phyloP scores from a whole-genome alignment of 1,284 basidiomycete species.

The Phellinidium pouzarii region DNA sequence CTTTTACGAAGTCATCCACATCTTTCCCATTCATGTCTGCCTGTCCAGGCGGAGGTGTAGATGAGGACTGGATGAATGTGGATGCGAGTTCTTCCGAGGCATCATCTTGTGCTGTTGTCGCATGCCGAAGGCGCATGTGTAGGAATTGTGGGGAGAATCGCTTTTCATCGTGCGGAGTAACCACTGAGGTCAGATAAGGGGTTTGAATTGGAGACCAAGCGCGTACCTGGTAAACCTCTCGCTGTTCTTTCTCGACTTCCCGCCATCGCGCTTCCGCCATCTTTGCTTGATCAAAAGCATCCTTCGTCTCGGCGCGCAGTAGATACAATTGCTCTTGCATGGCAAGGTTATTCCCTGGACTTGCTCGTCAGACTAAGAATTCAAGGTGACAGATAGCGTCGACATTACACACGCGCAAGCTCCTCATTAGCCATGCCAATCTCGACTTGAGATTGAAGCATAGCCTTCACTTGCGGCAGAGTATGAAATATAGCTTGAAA shows the following conservation, averaged over 20 bases:
- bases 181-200: not conserved
- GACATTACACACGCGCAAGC: constrained; percentile 57
- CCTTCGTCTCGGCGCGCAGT: constrained; percentile 73
- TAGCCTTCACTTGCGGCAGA: constrained; percentile 61
- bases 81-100: constrained; percentile 76
- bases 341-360: constrained; percentile 63
- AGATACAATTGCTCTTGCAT: constrained; percentile 68
- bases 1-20: constrained; percentile 80
- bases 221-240: constrained; percentile 77
- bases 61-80: constrained; percentile 63
- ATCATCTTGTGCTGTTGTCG: constrained; percentile 84
- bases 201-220: constrained; percentile 5
- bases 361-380: constrained; percentile 6
- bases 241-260: constrained; percentile 80
- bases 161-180: constrained; percentile 34
- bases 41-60: constrained; percentile 31
- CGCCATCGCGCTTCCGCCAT: constrained; percentile 75
- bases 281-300: constrained; percentile 80
- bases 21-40: constrained; percentile 40
- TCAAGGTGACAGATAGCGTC: not conserved
- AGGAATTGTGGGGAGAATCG: constrained; percentile 81
- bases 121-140: constrained; percentile 77
- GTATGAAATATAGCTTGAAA: constrained; percentile 85
- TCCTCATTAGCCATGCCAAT: constrained; percentile 78
- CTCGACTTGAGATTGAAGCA: constrained; percentile 71